These are phyloP conservation scores for Mortierella sp. DNA, from an alignment of 371 early-diverging fungal genomes.

Conservation along the genomic window DNA sequence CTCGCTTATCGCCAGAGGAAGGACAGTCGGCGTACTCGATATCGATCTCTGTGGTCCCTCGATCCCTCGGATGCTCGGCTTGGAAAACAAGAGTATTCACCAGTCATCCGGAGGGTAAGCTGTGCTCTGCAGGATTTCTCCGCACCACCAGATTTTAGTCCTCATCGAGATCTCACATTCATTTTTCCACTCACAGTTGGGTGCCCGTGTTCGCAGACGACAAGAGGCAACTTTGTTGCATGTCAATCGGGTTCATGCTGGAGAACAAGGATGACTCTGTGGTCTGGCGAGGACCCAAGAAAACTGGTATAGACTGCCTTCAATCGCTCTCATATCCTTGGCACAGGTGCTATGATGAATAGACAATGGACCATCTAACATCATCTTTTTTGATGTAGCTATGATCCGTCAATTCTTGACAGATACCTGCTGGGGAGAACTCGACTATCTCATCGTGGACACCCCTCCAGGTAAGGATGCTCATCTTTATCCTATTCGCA, in stretches of 20 bases:
- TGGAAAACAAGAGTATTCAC: slow-evolving; percentile 82
- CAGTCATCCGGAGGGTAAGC: slow-evolving; percentile 75
- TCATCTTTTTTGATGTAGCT: slow-evolving; percentile 52
- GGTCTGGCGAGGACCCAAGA: slow-evolving; percentile 97
- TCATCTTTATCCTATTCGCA: too few relatives aligned
- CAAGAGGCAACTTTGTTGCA: slow-evolving; percentile 76
- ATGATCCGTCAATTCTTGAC: slow-evolving; percentile 92
- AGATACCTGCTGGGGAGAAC: slow-evolving; percentile 88
- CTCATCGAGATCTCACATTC: neutral
- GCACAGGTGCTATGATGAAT: too few relatives aligned
- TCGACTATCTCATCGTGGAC: slow-evolving; percentile 92
- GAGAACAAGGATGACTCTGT: slow-evolving; percentile 85
- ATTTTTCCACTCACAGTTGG: slow-evolving; percentile 67
- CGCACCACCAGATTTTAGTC: too few relatives aligned
- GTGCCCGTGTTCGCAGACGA: slow-evolving; percentile 90
- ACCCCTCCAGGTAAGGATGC: slow-evolving; percentile 85
- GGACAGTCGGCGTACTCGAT: slow-evolving; percentile 87
- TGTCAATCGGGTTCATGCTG: slow-evolving; percentile 90
- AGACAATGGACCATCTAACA: slow-evolving; percentile 1
- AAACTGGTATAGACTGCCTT: slow-evolving; percentile 70
- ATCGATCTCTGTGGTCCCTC: slow-evolving; percentile 97
- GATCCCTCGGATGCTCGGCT: slow-evolving; percentile 83
- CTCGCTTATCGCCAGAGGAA: slow-evolving; percentile 62
- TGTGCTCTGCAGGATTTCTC: neutral
- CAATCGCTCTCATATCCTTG: too few relatives aligned